These are phyloP conservation scores for Phaffia rhodozyma DNA, from an alignment of 1,284 basidiomycete species.

Conservation along the genomic window DNA sequence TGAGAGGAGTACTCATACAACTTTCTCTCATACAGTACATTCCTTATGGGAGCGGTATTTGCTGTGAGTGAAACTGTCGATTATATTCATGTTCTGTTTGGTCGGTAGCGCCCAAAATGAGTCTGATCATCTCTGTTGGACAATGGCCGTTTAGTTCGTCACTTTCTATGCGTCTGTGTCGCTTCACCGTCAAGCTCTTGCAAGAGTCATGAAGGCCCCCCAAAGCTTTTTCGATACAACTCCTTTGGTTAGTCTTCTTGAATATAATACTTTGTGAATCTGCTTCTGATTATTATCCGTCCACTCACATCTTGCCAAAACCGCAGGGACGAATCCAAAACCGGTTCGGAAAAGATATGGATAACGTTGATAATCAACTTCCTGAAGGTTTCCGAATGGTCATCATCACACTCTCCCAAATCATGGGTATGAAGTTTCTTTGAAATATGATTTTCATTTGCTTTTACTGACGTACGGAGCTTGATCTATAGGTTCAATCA, in stretches of 20 bases:
- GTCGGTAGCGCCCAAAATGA: neutral
- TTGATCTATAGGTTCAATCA: conserved; percentile 38
- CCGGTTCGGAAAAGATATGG: conserved; percentile 17
- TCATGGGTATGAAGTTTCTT: conserved; percentile 42
- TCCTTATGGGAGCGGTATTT: conserved; percentile 4
- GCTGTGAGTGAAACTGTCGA: conserved; percentile 2
- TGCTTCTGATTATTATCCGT: neutral
- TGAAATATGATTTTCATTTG: too few species aligned
- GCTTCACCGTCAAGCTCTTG: conserved; percentile 47
- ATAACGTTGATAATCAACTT: conserved; percentile 36
- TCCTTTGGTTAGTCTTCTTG: conserved; percentile 55
- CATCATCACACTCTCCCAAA: conserved; percentile 48
- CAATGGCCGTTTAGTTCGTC: conserved; percentile 27
- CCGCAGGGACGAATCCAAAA: neutral
- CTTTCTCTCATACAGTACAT: neutral
- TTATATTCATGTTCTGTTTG: conserved; percentile 7
- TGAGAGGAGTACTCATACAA: too few species aligned
- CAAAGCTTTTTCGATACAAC: conserved; percentile 87
- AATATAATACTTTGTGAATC: conserved; percentile 12
- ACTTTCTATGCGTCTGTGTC: conserved; percentile 51
- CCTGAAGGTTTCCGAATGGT: conserved; percentile 66
- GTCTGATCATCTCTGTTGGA: neutral
- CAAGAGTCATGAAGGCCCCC: conserved; percentile 55
- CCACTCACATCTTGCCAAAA: neutral
- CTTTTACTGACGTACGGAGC: too few species aligned